A percentile compares a stretch with the other conserved stretches of the same genome.
phyloP scores from a whole-genome alignment of 1,284 basidiomycete genomes.

The Ceratobasidium sp. region DNA sequence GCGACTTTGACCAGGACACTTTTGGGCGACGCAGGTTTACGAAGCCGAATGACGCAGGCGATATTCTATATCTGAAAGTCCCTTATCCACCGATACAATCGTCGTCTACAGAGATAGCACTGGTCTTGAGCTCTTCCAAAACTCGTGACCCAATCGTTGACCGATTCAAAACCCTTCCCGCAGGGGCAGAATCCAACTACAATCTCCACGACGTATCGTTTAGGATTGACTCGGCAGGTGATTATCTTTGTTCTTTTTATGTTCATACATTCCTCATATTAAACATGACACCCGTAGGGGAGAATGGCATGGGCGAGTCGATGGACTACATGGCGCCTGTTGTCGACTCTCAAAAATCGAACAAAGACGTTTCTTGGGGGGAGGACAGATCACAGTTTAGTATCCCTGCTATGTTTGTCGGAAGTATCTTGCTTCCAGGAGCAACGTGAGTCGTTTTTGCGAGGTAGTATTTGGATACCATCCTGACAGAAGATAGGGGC shows the following conservation, averaged over 20 bases:
- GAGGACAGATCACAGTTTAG: not conserved
- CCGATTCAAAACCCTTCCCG: not conserved
- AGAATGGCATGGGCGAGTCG: not conserved
- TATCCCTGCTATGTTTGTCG: not conserved
- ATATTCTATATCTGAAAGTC: not conserved
- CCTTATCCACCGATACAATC: constrained; percentile 10
- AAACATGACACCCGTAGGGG: not conserved
- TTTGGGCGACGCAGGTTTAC: constrained; percentile 12
- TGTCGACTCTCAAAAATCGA: not conserved
- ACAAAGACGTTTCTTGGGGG: not conserved
- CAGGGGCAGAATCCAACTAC: not conserved
- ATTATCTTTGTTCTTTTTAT: not conserved
- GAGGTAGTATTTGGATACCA: not conserved
- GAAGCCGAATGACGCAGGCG: not conserved
- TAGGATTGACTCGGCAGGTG: constrained; percentile 2
- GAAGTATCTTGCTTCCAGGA: not conserved
- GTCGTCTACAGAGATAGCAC: not conserved
- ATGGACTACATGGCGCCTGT: constrained; percentile 10
- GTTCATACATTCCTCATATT: not conserved
- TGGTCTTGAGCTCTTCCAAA: constrained; percentile 8
- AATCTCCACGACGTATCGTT: constrained; percentile 3
- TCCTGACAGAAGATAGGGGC: not conserved
- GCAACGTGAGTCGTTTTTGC: constrained; percentile 5
- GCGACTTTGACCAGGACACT: constrained; percentile 2
- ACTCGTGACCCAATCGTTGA: not conserved